Evolutionary conservation across 192 early-diverging fungal genomes (phyloP), one percentile per base, ranked within the genome.

Genomic region (Phlyctochytrium bullatum): DNA sequence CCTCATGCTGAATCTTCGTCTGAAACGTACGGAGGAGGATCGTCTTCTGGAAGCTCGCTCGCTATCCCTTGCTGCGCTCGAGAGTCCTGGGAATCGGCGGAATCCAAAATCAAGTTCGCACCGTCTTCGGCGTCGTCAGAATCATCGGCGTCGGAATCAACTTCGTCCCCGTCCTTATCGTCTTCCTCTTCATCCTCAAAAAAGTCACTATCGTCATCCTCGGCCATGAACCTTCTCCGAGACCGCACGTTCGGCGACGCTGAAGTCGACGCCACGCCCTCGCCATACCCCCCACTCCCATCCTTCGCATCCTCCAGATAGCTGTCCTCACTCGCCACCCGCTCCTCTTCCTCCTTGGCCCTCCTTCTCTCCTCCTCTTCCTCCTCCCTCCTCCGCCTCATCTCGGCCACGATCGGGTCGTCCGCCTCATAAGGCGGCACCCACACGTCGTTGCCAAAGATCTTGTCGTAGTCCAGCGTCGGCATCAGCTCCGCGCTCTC

Each of bases 401-500:
- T 35, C 14, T 59, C 68, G 12, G 62, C 73, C 52, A 68, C 62
- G 17, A 77, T 30, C 2, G 65, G 69, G 50, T 80, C 79, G n/a
- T 17, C 20, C 34, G 16, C 24, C 33, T 28, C 53, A 54, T 84
- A 84, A 40, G 68, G 69, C 23, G 82, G 82, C 17, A 81, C 74
- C 78, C 79, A 84, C 1, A 73, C 70, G 28, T 81, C 79, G 0
- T 33, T 62, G 17, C 82, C 82, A 28, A 79, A 68, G 17, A 84
- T 62, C 59, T 80, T 84, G 51, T 84, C 77, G 59, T 84, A 84
- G 57, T 84, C 82, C 34, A 84, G 31, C 0, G 66, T 57, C 34
- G 82, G 82, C 53, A 77, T 68, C 10, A 84, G 36, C 23, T 78
- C 79, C 3, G 72, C 59, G 40, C 69, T 67, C 29, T 60, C 36